Percentiles rank a stretch among this genome's conserved stretches.
Conservation (phyloP, 441 rosid species). For the Brassica balearica region DNA sequence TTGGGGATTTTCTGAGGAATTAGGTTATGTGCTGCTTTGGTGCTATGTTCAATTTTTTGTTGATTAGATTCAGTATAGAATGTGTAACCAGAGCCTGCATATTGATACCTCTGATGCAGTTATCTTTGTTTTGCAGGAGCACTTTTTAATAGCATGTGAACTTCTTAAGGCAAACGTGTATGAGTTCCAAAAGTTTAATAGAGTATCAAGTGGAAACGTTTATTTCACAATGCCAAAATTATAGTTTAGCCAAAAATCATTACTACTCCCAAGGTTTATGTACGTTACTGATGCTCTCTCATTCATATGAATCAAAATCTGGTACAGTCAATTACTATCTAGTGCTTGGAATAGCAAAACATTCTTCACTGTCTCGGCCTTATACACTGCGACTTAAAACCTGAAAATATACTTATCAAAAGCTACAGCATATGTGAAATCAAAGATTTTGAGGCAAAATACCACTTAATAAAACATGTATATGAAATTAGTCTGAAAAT, state of each 20-base stretch:
- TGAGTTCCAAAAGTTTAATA: conserved; percentile 94
- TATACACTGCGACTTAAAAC: conserved; percentile 92
- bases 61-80: conserved; percentile 3
- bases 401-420: conserved; percentile 92
- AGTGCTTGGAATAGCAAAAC: conserved; percentile 89
- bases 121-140: conserved; percentile 68
- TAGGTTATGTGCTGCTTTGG: background rate
- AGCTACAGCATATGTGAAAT: conserved; percentile 97
- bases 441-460: conserved; percentile 71
- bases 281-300: conserved; percentile 31
- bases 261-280: conserved; percentile 18
- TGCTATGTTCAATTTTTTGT: background rate
- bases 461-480: too few species aligned
- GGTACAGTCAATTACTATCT: conserved; percentile 89
- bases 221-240: conserved; percentile 98
- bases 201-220: conserved; percentile 98
- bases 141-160: conserved; percentile 90
- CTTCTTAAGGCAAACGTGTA: conserved; percentile 95
- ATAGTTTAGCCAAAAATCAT: conserved; percentile 56
- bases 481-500: too few species aligned
- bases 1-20: too few species aligned
- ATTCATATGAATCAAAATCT: conserved; percentile 37
- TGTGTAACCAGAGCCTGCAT: conserved; percentile 9
- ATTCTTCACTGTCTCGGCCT: conserved; percentile 93
- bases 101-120: conserved; percentile 8